These are phyloP conservation scores for Agrocybe pediades DNA, from an alignment of 768 basidiomycete genomes.

Conservation along the genomic window DNA sequence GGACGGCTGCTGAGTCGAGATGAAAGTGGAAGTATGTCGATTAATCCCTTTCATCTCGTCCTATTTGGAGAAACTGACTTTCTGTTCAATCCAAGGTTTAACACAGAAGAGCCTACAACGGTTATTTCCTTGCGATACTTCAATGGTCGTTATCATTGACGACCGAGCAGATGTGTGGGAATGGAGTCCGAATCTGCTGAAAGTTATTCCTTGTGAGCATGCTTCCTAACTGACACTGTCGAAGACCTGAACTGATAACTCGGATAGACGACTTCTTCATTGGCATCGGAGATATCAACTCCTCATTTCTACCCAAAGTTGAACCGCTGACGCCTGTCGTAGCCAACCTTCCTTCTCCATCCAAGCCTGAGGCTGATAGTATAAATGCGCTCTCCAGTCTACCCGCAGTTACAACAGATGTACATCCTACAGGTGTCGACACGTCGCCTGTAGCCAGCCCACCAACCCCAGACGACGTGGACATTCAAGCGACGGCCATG, in stretches of 20 bases:
- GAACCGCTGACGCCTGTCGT: slow-evolving; percentile 49
- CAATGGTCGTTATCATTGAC: slow-evolving; percentile 99
- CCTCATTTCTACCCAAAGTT: slow-evolving; percentile 85
- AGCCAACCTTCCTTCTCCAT: slow-evolving; percentile 25
- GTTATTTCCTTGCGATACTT: slow-evolving; percentile 94
- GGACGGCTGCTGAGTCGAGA: slow-evolving; percentile 89
- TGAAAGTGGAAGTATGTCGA: slow-evolving; percentile 88
- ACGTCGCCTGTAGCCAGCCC: slow-evolving; percentile 25
- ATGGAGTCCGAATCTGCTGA: slow-evolving; percentile 94
- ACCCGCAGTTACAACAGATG: slow-evolving; percentile 1
- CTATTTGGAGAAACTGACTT: slow-evolving; percentile 2
- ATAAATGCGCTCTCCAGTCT: slow-evolving; percentile 10
- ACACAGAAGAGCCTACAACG: slow-evolving; percentile 91
- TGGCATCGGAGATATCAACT: slow-evolving; percentile 98
- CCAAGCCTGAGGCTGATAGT: slow-evolving; percentile 14
- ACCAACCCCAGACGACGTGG: slow-evolving; percentile 38
- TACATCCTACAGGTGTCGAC: slow-evolving; percentile 14
- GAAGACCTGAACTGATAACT: slow-evolving; percentile 15
- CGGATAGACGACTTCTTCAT: slow-evolving; percentile 92
- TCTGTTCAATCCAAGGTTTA: slow-evolving; percentile 53
- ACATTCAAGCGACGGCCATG: slow-evolving; percentile 54
- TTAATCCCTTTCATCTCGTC: slow-evolving; percentile 1
- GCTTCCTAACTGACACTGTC: background rate
- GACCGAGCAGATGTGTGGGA: slow-evolving; percentile 99
- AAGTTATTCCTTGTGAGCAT: slow-evolving; percentile 90